Base-by-base conservation (phyloP, 768 basidiomycete genomes). In the Coprinopsis sp. region DNA sequence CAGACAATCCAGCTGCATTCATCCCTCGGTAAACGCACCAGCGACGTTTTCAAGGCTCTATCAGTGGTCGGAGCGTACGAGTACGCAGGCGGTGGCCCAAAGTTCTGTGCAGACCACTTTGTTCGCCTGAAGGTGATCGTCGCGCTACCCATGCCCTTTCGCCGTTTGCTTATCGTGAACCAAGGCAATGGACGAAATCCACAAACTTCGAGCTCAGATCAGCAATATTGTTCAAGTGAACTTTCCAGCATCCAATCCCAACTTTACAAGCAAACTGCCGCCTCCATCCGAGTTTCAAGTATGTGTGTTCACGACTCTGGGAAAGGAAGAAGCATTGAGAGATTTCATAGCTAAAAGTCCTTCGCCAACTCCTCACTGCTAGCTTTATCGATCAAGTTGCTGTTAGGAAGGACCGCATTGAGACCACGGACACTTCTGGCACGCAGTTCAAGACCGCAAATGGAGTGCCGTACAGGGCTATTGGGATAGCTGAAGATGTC, bases 181-280 rank as follows among this genome's bases (percentile, higher is more conserved):
- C 16, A 33, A 97, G 94, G 90, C 92, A 0, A 98, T 99, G 94
- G 90, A 96, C 66, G 96, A 99, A 68, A 95, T 96, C 28, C 96
- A 94, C 64, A 97, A 98, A 61, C 74, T 99, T 4, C 81, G 93
- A 28, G 76, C 81, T 0, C 96, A 99, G 58, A 85, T 99, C 47
- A 87, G 79, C 56, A 79, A 77, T 47, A 93, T 98, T 36, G 88
- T 95, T 4, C 74, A 76, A 46, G 69, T 76, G n/a, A 87, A 87
- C 58, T 90, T 93, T 52, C 78, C 84, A 3, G 78, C 74, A 3
- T 63, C 73, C 4, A 73, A 84, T 44, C 67, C 78, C 1, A 78
- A 76, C 8, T 84, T 89, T 53, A 64, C 71, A 3, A 74, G 77
- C 3, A 80, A 84, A 47, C 70, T 97, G 11, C 59, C 68, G 30